Evolutionary conservation across 2,329 filamentous ascomycete genomes (phyloP).

Genomic region (Curvularia sp.): DNA sequence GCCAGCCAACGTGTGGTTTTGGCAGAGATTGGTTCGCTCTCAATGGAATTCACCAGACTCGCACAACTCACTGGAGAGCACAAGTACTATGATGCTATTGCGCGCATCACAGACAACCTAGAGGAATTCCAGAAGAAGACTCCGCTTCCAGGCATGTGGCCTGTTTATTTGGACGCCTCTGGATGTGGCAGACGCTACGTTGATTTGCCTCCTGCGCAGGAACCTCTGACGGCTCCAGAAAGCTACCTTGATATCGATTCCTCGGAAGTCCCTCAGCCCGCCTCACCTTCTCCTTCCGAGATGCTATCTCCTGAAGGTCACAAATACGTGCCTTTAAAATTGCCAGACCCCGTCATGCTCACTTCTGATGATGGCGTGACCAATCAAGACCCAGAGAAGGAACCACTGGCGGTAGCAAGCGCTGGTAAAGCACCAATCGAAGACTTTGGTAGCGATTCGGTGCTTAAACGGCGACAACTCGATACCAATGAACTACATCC

Average conservation of each 20-base stretch:
- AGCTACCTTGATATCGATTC: conserved; percentile 12
- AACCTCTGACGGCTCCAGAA: conserved; percentile 29
- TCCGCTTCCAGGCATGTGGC: conserved; percentile 59
- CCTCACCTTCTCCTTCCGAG: conserved; percentile 25
- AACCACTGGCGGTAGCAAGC: conserved; percentile 15
- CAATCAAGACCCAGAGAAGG: not conserved
- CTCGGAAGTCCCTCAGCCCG: conserved; percentile 5
- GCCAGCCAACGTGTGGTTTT: conserved; percentile 54
- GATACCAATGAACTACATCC: conserved; percentile 29
- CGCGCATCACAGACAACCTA: conserved; percentile 55
- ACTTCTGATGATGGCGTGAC: conserved; percentile 27
- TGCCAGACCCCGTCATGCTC: conserved; percentile 42
- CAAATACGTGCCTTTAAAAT: conserved; percentile 43
- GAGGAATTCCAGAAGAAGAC: conserved; percentile 56
- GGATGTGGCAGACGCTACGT: conserved; percentile 45
- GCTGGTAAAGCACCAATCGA: conserved; percentile 29
- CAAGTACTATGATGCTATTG: conserved; percentile 58
- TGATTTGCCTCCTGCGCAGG: conserved; percentile 32
- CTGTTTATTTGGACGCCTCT: conserved; percentile 54
- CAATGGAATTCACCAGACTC: conserved; percentile 58
- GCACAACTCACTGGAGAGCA: conserved; percentile 57
- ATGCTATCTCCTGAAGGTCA: conserved; percentile 39
- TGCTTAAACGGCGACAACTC: conserved; percentile 38
- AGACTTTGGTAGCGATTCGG: conserved; percentile 30
- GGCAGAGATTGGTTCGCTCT: conserved; percentile 58